A percentile compares a stretch with the other conserved stretches of the same genome.
phyloP scores from a whole-genome alignment of 306 rosid species.

The Dryas octopetala region DNA sequence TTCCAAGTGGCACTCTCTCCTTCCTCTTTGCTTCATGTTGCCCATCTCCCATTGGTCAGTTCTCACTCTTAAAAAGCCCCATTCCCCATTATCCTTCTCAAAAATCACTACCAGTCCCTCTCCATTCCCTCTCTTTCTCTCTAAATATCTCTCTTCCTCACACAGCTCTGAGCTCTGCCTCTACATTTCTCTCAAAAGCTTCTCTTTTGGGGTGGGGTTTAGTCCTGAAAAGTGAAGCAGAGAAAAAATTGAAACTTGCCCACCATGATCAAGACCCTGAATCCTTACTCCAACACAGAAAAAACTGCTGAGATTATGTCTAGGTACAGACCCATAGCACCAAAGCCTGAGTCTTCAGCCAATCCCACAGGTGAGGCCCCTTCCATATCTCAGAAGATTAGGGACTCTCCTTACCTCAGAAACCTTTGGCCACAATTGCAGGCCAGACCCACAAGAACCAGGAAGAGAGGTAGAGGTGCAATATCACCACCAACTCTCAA shows the following conservation, averaged over 20 bases:
- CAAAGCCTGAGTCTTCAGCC: slow-evolving; percentile 66
- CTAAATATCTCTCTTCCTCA: neutral
- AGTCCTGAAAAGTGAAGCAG: no score
- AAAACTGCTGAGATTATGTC: slow-evolving; percentile 95
- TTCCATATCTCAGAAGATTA: slow-evolving; percentile 58
- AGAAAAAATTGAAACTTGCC: no score
- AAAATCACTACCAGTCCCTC: neutral
- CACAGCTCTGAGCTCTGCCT: neutral
- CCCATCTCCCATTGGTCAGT: slow-evolving; percentile 49
- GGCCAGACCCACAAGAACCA: slow-evolving; percentile 83
- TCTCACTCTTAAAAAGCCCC: slow-evolving; percentile 15
- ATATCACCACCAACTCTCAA: slow-evolving; percentile 51
- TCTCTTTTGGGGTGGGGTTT: neutral
- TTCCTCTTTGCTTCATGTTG: slow-evolving; percentile 49
- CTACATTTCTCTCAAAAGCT: neutral
- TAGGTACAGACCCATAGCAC: slow-evolving; percentile 87
- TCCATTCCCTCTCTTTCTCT: no score
- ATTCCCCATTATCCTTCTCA: neutral
- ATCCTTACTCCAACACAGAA: slow-evolving; percentile 52
- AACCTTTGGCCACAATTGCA: slow-evolving; percentile 86
- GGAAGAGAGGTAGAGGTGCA: slow-evolving; percentile 68
- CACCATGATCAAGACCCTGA: slow-evolving; percentile 80
- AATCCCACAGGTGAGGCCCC: slow-evolving; percentile 35
- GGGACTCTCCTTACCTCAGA: slow-evolving; percentile 70
- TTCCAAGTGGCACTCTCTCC: slow-evolving; percentile 66